A percentile compares a stretch with the other conserved stretches of the same genome.
Evolutionary conservation across 140 eudicot species (phyloP).

Genomic region (Oenanthe javanica): DNA sequence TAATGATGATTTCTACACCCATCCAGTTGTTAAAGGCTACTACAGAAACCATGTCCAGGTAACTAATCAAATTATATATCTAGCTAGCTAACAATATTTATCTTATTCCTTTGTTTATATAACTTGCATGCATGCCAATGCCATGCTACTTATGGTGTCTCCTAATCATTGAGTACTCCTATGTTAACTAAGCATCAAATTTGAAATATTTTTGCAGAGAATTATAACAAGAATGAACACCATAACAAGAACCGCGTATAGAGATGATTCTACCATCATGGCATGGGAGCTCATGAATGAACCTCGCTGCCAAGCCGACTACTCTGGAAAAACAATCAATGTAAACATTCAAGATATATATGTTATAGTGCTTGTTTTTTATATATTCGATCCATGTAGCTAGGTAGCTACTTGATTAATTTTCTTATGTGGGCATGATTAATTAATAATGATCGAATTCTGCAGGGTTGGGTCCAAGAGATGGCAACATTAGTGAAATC

Average conservation of each 20-base stretch:
- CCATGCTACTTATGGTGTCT: background rate
- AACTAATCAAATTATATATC: background rate
- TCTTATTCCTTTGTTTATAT: background rate
- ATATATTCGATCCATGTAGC: no score
- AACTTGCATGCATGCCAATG: no score
- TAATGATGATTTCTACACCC: slow-evolving; percentile 28
- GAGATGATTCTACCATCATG: slow-evolving; percentile 27
- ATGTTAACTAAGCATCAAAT: no score
- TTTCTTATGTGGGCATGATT: no score
- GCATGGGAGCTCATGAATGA: slow-evolving; percentile 37
- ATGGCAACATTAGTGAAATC: slow-evolving; percentile 35
- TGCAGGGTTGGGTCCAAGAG: slow-evolving; percentile 16
- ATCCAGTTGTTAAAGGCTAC: slow-evolving; percentile 18
- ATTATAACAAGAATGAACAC: slow-evolving; percentile 23
- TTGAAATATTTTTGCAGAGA: slow-evolving; percentile 12
- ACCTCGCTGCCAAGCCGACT: slow-evolving; percentile 27
- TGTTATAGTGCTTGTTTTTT: no score
- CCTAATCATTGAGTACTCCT: no score
- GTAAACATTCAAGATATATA: background rate
- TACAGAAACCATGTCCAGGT: slow-evolving; percentile 30
- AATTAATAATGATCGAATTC: background rate
- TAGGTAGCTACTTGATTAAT: no score
- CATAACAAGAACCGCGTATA: slow-evolving; percentile 13
- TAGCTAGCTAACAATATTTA: background rate
- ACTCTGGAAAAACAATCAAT: slow-evolving; percentile 19